Base-by-base conservation (phyloP, 176 grass and related monocot genomes). In the Rhipidocladum racemiflorum region DNA sequence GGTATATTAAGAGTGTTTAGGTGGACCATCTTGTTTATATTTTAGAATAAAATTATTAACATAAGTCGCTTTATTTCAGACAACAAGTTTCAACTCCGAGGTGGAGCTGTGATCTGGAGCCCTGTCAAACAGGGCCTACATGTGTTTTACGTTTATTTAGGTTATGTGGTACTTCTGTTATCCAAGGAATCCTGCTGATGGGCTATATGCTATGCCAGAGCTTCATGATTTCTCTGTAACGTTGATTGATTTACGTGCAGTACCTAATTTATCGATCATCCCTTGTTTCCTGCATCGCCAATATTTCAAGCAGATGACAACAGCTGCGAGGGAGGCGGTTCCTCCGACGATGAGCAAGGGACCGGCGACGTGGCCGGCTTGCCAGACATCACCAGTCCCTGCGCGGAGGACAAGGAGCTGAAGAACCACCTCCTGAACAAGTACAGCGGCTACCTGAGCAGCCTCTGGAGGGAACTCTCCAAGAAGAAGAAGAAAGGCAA, bases 401-500 rank as follows among this genome's bases (percentile, higher is more conserved):
- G 79, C 29, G 80, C 39, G 3, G 94, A 91, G 43, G 89, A 94
- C 65, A 90, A 82, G 56, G 94, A 97, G 75, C 82, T 97, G 12
- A 94, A 97, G 85, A 85, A 86, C 38, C 83, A 82, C 43, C 91
- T 97, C 36, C 66, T 97, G 50, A 94, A 90, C 82, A 97, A 97
- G 83, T 97, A 92, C 63, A 94, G 94, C 15, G 94, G 91, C 40
- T 97, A 94, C 80, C 79, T 97, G 71, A 88, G 87, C 82, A 88
- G 82, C 87, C 91, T 97, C 15, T 90, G 85, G 91, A 77, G 77
- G 76, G 91, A 97, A 14, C 89, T 97, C 25, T 97, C 94, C 66
- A 94, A 91, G 89, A 97, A 92, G 70, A 97, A 88, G 87, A 94
- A 97, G 87, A 94, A 97, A 50, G 89, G 91, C 61, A 97, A 97